Conservation (phyloP, 768 basidiomycete genomes). For the Amanita jacksonii region DNA sequence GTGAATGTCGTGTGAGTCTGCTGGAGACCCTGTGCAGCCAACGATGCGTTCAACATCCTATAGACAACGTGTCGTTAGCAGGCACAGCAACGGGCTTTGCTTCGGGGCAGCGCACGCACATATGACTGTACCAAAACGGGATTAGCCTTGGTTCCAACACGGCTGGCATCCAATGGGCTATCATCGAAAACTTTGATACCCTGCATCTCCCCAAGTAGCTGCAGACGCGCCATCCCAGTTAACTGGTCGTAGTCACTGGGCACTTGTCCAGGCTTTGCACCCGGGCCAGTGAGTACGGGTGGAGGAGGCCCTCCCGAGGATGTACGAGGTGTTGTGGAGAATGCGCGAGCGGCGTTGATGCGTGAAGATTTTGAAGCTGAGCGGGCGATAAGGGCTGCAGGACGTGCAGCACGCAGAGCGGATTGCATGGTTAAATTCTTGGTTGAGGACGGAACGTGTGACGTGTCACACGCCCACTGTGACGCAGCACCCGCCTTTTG, state of each 20-base stretch:
- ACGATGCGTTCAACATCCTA: conserved; percentile 78
- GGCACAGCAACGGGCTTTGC: conserved; percentile 3
- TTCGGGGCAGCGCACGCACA: conserved; percentile 38
- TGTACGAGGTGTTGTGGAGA: conserved; percentile 27
- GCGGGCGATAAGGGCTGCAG: conserved; percentile 30
- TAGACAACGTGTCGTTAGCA: conserved; percentile 1
- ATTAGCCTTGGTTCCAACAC: conserved; percentile 79
- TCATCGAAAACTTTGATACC: conserved; percentile 88
- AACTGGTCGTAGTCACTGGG: conserved; percentile 85
- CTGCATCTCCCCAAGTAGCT: conserved; percentile 81
- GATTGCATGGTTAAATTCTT: no score
- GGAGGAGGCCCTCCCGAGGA: conserved; percentile 48
- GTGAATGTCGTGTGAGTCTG: conserved; percentile 88
- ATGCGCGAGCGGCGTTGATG: conserved; percentile 34
- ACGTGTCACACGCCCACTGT: no score
- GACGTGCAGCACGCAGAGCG: conserved; percentile 37
- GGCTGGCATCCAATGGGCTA: conserved; percentile 72
- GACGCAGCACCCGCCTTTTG: no score
- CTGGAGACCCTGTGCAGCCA: conserved; percentile 92
- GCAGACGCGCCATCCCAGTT: conserved; percentile 94
- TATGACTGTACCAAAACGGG: conserved; percentile 83
- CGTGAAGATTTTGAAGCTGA: conserved; percentile 23
- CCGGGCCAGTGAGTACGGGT: conserved; percentile 62
- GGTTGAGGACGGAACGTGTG: no score
- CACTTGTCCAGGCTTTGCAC: conserved; percentile 63